A percentile compares a stretch with the other conserved stretches of the same genome.
These are phyloP conservation scores for Begonia peltatifolia DNA, from an alignment of 306 rosid genomes.

Conservation along the genomic window DNA sequence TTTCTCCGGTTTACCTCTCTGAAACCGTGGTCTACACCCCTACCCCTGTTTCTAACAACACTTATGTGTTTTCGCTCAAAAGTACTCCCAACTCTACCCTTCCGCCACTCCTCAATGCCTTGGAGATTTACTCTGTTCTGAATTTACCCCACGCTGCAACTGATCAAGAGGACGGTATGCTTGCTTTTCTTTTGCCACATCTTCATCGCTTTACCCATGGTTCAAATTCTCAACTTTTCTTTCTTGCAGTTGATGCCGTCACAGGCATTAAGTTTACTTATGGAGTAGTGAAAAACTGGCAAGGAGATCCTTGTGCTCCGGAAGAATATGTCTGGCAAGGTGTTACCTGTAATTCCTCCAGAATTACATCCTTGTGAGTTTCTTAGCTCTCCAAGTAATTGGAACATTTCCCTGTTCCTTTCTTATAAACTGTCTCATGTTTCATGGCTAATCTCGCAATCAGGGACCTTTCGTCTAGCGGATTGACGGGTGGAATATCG, in stretches of 20 bases:
- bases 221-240: background rate
- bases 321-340: slow-evolving; percentile 14
- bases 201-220: background rate
- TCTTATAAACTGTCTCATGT: background rate
- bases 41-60: background rate
- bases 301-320: slow-evolving; percentile 33
- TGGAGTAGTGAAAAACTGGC: slow-evolving; percentile 13
- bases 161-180: slow-evolving; percentile 1
- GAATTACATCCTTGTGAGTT: slow-evolving; percentile 22
- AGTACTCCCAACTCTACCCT: background rate
- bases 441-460: background rate
- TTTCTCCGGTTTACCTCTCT: background rate
- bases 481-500: slow-evolving; percentile 6
- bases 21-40: background rate
- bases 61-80: background rate
- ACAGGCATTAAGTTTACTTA: slow-evolving; percentile 10
- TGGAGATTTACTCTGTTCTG: background rate
- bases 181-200: background rate
- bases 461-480: slow-evolving; percentile 15
- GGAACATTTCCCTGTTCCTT: too few relatives aligned
- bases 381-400: background rate
- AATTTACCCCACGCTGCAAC: background rate
- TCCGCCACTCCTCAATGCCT: slow-evolving; percentile 1
- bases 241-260: slow-evolving; percentile 17
- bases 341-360: slow-evolving; percentile 22